Evolutionary conservation across 176 grass and related monocot genomes (phyloP).

Genomic region (Stipa capillata): DNA sequence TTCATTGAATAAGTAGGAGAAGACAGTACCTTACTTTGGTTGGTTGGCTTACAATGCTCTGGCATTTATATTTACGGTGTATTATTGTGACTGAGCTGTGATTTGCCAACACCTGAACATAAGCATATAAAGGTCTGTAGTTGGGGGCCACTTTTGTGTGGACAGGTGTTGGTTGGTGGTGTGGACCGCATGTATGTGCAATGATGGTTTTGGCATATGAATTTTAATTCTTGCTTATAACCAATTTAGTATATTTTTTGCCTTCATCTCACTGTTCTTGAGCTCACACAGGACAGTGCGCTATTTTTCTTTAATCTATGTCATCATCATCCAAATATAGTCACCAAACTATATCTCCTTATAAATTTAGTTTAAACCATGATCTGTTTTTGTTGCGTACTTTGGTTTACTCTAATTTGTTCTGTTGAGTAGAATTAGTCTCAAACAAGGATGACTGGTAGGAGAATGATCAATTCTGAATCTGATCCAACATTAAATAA

Average conservation of each 20-base stretch:
- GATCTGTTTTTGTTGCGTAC: not conserved
- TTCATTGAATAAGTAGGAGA: not conserved
- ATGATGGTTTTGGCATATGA: not conserved
- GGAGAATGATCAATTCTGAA: conserved; percentile 67
- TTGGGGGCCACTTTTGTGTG: not conserved
- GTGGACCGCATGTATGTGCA: not conserved
- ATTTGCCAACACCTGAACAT: too few relatives aligned
- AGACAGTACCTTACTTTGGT: too few relatives aligned
- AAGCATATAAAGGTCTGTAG: not conserved
- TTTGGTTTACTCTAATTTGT: conserved; percentile 2
- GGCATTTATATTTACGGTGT: not conserved
- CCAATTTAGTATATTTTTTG: not conserved
- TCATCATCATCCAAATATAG: not conserved
- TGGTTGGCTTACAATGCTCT: not conserved
- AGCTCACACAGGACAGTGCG: not conserved
- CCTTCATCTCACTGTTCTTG: not conserved
- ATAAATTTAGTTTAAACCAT: too few relatives aligned
- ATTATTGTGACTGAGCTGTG: not conserved
- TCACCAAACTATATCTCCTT: too few relatives aligned
- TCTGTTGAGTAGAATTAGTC: conserved; percentile 62
- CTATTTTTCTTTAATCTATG: not conserved
- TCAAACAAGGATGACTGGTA: conserved; percentile 71
- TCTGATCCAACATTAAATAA: conserved; percentile 42
- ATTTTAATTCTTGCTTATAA: not conserved
- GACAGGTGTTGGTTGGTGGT: not conserved